Conservation (phyloP, 441 rosid genomes). For the Capsella rubella region DNA sequence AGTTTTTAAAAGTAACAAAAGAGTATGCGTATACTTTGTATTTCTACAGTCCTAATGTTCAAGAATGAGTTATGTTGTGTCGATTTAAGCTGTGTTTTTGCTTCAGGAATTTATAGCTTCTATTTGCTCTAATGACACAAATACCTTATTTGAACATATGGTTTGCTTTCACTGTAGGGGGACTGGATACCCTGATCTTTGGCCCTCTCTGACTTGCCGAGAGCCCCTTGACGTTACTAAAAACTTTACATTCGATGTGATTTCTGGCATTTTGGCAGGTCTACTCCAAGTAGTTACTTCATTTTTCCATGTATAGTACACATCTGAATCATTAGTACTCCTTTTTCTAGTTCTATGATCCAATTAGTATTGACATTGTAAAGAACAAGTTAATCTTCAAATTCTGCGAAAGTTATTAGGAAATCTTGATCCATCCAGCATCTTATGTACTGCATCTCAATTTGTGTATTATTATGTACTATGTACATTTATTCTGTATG, state of each 20-base stretch:
- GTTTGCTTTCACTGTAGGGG: conserved; percentile 40
- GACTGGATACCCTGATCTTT: conserved; percentile 55
- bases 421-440: conserved; percentile 21
- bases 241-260: conserved; percentile 80
- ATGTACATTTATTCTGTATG: neutral
- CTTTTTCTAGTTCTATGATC: conserved; percentile 1
- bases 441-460: neutral
- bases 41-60: conserved; percentile 4
- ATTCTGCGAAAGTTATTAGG: neutral
- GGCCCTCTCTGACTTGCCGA: conserved; percentile 90
- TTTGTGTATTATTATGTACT: neutral
- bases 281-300: conserved; percentile 27
- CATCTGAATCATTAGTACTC: neutral
- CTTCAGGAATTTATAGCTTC: neutral
- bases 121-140: neutral
- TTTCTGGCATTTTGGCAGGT: conserved; percentile 91
- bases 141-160: conserved; percentile 27
- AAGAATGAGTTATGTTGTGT: neutral
- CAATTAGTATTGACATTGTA: conserved; percentile 6
- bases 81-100: neutral
- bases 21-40: neutral
- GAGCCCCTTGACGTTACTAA: conserved; percentile 97
- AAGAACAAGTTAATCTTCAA: conserved; percentile 6
- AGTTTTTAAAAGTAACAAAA: neutral
- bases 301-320: neutral